Percentiles rank a stretch among this genome's conserved stretches.
These are phyloP conservation scores for Alternaria viburni DNA, from an alignment of 2,329 filamentous ascomycete species.

Conservation along the genomic window DNA sequence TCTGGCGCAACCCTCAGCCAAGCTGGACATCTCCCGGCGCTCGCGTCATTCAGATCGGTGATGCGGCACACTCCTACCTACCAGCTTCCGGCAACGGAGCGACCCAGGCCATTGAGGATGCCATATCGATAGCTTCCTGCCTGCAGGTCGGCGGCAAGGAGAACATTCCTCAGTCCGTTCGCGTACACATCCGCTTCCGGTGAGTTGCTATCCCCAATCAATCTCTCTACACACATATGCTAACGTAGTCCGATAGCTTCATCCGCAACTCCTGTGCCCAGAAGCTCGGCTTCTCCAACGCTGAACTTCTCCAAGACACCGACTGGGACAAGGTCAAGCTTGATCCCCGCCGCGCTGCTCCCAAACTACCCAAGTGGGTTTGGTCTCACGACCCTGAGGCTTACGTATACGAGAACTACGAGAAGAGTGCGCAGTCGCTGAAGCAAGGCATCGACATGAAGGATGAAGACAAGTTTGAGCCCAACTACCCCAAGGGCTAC, in stretches of 20 bases:
- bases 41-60: constrained; percentile 55
- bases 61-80: constrained; percentile 54
- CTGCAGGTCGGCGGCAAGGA: constrained; percentile 53
- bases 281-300: constrained; percentile 56
- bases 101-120: constrained; percentile 57
- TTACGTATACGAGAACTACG: constrained; percentile 54
- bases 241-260: constrained; percentile 41
- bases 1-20: constrained; percentile 56
- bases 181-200: constrained; percentile 52
- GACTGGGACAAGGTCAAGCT: constrained; percentile 58
- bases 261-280: constrained; percentile 57
- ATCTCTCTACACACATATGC: neutral
- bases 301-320: constrained; percentile 56
- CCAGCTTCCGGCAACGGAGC: constrained; percentile 55
- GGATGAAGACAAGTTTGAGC: constrained; percentile 50
- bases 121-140: constrained; percentile 54
- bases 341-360: constrained; percentile 52
- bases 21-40: constrained; percentile 53
- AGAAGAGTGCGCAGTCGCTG: constrained; percentile 50
- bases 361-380: constrained; percentile 56
- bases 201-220: constrained; percentile 20
- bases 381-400: constrained; percentile 55
- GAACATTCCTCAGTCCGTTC: constrained; percentile 48
- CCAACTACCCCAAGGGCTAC: constrained; percentile 55
- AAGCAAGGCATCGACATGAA: constrained; percentile 52